Percentiles rank a stretch among this genome's conserved stretches.
Evolutionary conservation across 768 basidiomycete genomes (phyloP).

Genomic region (Phanerodontia chrysosporium): DNA sequence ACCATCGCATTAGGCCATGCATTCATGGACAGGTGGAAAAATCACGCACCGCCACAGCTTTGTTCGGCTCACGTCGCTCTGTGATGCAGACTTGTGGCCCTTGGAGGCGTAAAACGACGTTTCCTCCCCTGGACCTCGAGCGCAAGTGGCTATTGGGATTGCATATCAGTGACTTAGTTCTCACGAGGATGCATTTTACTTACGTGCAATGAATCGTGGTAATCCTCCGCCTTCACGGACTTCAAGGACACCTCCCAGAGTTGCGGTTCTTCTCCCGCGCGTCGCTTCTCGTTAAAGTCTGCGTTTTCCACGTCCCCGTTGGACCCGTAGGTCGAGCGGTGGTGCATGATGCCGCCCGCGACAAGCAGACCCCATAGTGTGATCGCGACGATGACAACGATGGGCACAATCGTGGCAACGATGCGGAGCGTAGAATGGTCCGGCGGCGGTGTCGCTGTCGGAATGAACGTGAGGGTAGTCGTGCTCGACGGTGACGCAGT

Average conservation of each 20-base stretch:
- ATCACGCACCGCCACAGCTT: background rate
- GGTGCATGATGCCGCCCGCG: background rate
- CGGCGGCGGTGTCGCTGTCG: background rate
- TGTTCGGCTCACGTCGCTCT: background rate
- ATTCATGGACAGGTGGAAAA: background rate
- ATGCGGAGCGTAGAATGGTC: background rate
- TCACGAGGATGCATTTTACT: background rate
- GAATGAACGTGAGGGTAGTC: background rate
- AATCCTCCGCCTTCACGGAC: background rate
- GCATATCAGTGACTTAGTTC: background rate
- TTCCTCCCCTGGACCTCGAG: background rate
- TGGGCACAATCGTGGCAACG: constrained; percentile 2
- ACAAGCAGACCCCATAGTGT: background rate
- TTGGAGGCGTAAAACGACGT: background rate
- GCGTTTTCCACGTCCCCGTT: background rate
- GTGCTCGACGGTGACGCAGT: background rate
- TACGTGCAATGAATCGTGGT: background rate
- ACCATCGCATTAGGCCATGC: background rate
- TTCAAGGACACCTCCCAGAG: constrained; percentile 5
- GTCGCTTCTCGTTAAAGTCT: background rate
- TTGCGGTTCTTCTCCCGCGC: background rate
- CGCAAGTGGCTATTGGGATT: background rate
- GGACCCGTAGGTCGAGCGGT: background rate
- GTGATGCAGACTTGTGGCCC: background rate
- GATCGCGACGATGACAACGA: constrained; percentile 1